phyloP scores from a whole-genome alignment of 495 filamentous ascomycete species.

The Talaromyces liani region DNA sequence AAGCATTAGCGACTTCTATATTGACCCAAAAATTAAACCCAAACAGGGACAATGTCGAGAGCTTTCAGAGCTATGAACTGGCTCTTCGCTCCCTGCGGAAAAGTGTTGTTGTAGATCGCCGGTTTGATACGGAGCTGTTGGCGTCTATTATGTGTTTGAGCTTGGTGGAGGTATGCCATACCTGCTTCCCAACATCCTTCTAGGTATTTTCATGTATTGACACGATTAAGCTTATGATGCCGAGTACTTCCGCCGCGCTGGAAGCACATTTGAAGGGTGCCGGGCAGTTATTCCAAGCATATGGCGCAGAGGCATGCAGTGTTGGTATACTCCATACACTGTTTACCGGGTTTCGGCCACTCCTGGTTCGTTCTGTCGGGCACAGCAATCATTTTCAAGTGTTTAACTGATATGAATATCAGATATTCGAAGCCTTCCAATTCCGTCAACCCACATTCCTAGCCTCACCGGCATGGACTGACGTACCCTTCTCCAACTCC shows the following conservation, averaged over 20 bases:
- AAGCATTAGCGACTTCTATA: background rate
- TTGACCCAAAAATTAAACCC: background rate
- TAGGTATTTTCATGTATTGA: background rate
- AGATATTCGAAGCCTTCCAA: background rate
- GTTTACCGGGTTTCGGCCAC: background rate
- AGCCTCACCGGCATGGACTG: background rate
- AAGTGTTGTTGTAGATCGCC: background rate
- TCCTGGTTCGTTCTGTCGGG: background rate
- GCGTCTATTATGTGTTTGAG: slow-evolving; percentile 31
- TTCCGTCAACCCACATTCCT: background rate
- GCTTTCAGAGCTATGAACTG: background rate
- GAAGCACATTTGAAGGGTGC: background rate
- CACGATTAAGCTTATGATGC: background rate
- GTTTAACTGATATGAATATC: background rate
- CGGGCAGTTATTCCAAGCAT: background rate
- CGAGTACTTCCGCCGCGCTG: background rate
- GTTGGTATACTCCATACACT: background rate
- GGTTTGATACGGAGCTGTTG: slow-evolving; percentile 14
- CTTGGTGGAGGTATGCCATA: slow-evolving; percentile 17
- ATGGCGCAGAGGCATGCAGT: background rate
- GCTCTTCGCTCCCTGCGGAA: background rate
- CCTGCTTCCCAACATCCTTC: background rate
- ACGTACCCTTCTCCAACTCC: background rate
- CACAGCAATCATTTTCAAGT: background rate
- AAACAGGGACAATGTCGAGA: background rate